phyloP scores from a whole-genome alignment of 257 asterid genomes.

The Sherardia arvensis region DNA sequence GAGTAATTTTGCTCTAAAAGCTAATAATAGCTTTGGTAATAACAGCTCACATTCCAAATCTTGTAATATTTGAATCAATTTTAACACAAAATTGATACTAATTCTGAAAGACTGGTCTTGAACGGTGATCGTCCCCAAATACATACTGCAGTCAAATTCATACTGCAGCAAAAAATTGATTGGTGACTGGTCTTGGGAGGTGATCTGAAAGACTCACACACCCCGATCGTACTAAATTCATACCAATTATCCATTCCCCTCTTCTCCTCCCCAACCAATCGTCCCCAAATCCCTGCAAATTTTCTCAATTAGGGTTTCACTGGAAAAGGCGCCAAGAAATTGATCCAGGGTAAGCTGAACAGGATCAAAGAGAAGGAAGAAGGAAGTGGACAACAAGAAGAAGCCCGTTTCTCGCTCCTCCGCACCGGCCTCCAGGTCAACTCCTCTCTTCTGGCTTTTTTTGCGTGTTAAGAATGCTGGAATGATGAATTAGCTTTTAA shows the following conservation, averaged over 20 bases:
- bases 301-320: neutral
- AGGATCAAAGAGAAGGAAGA: slow-evolving; percentile 24
- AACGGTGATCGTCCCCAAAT: no score
- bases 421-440: slow-evolving; percentile 28
- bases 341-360: slow-evolving; percentile 20
- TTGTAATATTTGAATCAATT: no score
- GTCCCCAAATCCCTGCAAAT: no score
- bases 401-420: slow-evolving; percentile 28
- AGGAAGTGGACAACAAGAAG: slow-evolving; percentile 31
- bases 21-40: no score
- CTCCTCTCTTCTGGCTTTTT: neutral
- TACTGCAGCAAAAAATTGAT: no score
- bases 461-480: neutral
- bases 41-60: no score
- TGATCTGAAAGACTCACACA: neutral
- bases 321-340: slow-evolving; percentile 27
- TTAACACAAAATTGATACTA: no score
- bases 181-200: no score
- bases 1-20: no score
- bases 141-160: no score
- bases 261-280: neutral
- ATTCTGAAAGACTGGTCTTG: no score
- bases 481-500: no score
- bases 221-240: slow-evolving; percentile 4
- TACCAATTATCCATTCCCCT: neutral